These are phyloP conservation scores for Escovopsis sp. DNA, from an alignment of 2,329 filamentous ascomycete species.

Conservation along the genomic window DNA sequence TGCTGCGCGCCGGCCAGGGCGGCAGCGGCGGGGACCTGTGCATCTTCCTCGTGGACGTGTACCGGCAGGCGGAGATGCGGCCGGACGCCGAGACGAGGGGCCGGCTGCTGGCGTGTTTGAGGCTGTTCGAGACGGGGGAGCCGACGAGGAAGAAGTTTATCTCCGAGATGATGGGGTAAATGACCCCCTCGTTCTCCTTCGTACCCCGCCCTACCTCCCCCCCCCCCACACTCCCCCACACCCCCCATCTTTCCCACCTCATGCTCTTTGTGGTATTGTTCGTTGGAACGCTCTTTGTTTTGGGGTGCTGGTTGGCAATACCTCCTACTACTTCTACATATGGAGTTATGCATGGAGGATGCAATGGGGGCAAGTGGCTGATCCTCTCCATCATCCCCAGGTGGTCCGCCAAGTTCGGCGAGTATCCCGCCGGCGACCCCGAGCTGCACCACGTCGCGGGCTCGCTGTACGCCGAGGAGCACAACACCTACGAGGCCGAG, in stretches of 20 bases:
- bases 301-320: too few species aligned
- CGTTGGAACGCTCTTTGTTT: too few species aligned
- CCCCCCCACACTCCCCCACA: too few species aligned
- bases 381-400: too few species aligned
- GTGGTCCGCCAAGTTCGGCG: conserved; percentile 77
- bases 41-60: conserved; percentile 77
- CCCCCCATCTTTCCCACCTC: too few species aligned
- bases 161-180: conserved; percentile 62
- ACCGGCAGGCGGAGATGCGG: conserved; percentile 69
- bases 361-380: too few species aligned
- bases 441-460: conserved; percentile 90
- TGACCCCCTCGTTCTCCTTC: too few species aligned
- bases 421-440: conserved; percentile 80
- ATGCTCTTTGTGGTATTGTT: too few species aligned
- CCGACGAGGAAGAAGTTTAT: conserved; percentile 90
- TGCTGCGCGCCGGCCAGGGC: conserved; percentile 84
- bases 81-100: conserved; percentile 62
- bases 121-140: conserved; percentile 68
- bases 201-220: too few species aligned
- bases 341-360: too few species aligned
- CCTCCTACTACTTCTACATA: too few species aligned
- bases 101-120: conserved; percentile 60
- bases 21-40: conserved; percentile 85
- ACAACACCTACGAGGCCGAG: conserved; percentile 87
- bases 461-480: conserved; percentile 77